Conservation (phyloP, 805 yeast genomes). For the Kuraishia piskuri region DNA sequence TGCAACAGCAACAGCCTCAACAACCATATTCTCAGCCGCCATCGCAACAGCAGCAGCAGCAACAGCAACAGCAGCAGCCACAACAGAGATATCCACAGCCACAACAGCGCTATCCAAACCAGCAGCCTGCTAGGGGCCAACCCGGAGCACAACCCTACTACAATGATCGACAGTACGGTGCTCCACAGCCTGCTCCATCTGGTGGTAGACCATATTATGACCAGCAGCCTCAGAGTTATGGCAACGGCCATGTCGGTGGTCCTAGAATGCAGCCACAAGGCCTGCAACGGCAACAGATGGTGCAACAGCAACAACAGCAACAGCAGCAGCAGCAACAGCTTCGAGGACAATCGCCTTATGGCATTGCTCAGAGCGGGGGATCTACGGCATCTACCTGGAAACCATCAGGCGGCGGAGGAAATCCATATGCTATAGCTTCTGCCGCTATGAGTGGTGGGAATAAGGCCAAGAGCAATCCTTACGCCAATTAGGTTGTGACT, state of each 20-base stretch:
- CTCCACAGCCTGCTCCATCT: neutral
- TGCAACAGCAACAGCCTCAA: neutral
- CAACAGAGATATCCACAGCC: conserved; percentile 5
- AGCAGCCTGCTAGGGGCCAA: neutral
- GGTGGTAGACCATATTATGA: neutral
- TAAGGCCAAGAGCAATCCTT: conserved; percentile 3
- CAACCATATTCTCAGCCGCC: conserved; percentile 4
- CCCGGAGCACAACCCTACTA: neutral
- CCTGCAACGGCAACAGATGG: conserved; percentile 1
- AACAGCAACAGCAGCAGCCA: neutral
- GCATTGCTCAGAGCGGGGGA: neutral
- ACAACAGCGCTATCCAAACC: conserved; percentile 1
- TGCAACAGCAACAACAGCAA: conserved; percentile 4
- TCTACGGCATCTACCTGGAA: conserved; percentile 7
- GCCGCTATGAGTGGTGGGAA: conserved; percentile 4
- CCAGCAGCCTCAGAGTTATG: neutral
- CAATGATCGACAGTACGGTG: neutral
- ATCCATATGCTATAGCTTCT: conserved; percentile 17
- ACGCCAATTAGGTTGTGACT: neutral
- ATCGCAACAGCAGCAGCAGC: conserved; percentile 4
- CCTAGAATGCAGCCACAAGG: conserved; percentile 1
- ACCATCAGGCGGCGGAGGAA: conserved; percentile 1
- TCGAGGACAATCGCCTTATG: conserved; percentile 6
- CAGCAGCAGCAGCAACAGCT: conserved; percentile 3
- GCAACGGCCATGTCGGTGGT: neutral